Conservation (phyloP, 2,329 filamentous ascomycete species). For the Cercospora citrullina region DNA sequence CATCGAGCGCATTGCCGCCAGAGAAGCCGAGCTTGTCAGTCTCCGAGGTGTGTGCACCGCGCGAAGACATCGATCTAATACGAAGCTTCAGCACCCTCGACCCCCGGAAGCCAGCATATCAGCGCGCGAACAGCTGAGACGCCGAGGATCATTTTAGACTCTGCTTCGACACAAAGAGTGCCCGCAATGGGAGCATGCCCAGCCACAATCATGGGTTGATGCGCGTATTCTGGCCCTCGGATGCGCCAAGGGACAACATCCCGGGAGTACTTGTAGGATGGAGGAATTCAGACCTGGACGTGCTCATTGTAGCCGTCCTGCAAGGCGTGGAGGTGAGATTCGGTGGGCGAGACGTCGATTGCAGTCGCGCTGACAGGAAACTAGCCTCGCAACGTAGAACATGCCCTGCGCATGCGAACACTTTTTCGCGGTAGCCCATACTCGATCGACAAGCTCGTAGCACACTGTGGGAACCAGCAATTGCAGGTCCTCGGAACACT, state of each 20-base stretch:
- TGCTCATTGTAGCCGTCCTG: conserved; percentile 85
- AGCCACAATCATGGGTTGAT: conserved; percentile 75
- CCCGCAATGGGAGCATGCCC: conserved; percentile 62
- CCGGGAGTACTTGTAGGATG: conserved; percentile 91
- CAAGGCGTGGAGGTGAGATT: conserved; percentile 81
- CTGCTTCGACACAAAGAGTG: conserved; percentile 9
- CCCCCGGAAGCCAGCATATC: conserved; percentile 78
- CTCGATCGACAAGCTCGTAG: conserved; percentile 75
- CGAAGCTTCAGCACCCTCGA: conserved; percentile 70
- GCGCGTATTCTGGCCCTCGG: conserved; percentile 97
- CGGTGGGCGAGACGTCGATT: conserved; percentile 13
- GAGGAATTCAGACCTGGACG: conserved; percentile 86
- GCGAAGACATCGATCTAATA: conserved; percentile 29
- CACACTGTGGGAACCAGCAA: conserved; percentile 76
- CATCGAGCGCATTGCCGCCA: conserved; percentile 75
- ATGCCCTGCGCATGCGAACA: conserved; percentile 78
- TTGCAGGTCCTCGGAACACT: conserved; percentile 85
- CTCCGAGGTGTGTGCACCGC: conserved; percentile 12
- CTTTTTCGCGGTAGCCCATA: conserved; percentile 81
- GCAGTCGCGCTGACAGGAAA: conserved; percentile 18
- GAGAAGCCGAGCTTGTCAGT: conserved; percentile 77
- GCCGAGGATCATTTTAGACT: conserved; percentile 84
- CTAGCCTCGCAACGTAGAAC: conserved; percentile 77
- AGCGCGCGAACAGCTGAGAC: conserved; percentile 89
- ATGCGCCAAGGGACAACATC: conserved; percentile 66